Base-by-base conservation (phyloP, 257 asterid genomes). In the Penstemon barbatus region DNA sequence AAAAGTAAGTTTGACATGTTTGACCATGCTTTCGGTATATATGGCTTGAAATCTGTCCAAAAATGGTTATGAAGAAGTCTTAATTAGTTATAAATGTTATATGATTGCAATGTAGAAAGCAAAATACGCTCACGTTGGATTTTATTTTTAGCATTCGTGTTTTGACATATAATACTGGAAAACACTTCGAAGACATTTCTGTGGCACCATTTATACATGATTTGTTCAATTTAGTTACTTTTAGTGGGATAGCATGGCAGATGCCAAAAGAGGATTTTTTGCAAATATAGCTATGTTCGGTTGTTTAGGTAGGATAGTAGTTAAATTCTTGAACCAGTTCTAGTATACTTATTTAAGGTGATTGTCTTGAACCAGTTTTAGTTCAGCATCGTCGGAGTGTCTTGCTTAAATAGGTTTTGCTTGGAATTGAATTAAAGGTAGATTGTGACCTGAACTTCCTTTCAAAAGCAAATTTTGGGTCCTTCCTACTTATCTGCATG, bases 1-100 rank as follows among this genome's bases (percentile, higher is more conserved):
- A 25, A 50, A 64, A 4, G 41, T n/a, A 15, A 49, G 11, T 56
- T 38, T 37, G 76, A 38, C 65, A 63, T 38, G 33, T 46, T 55
- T 56, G 52, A 11, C 39, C 46, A 65, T 55, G 57, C 19, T 33
- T 5, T 33, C 52, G 25, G 38, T 39, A 39, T 37, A 25, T 61
- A 25, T 51, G 53, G 11, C 19, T n/a, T 13, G 33, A 25, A 25
- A 25, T 25, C 33, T 25, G 33, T 25, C 33, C 2, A 25, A 1
- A 25, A 25, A 25, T 1, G 33, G 33, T 25, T 25, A 25, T 25
- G 33, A 25, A 25, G 33, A 25, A 25, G 33, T 25, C 33, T 25
- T 25, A 25, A 25, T 25, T 25, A 25, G 33, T 25, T 1, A 25
- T 2, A 25, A 25, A 9, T 46, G 52, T 3, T 46, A 12, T 46